These are phyloP conservation scores for Candida tropicalis DNA, from an alignment of 1,139 yeast genomes.

Conservation along the genomic window DNA sequence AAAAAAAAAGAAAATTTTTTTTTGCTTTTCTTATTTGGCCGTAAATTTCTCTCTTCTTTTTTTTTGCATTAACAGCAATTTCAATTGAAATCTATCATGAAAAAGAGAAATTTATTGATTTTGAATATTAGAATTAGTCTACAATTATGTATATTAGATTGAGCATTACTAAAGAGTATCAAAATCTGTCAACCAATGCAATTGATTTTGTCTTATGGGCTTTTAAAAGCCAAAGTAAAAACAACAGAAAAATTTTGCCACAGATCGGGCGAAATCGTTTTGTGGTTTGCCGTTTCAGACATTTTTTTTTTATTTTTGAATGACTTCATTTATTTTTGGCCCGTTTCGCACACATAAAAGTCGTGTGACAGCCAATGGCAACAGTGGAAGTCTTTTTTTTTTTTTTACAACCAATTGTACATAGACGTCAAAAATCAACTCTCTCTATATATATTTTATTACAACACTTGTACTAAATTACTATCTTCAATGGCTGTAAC, in stretches of 20 bases:
- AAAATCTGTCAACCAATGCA: no score
- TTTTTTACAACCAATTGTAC: neutral
- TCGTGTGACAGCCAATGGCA: conserved; percentile 3
- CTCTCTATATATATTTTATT: neutral
- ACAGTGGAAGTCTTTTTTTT: neutral
- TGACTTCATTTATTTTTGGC: neutral
- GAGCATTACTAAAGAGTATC: no score
- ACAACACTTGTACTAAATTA: conserved; percentile 12
- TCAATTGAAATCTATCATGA: no score
- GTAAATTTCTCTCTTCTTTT: neutral
- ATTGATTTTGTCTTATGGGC: no score
- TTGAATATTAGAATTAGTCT: no score
- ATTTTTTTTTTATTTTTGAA: neutral
- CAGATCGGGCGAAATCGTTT: no score
- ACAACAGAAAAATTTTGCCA: no score
- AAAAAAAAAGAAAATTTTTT: neutral
- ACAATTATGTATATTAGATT: no score
- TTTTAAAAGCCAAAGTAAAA: no score
- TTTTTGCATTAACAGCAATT: no score
- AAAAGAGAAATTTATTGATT: no score
- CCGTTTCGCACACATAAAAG: neutral
- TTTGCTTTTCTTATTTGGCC: neutral
- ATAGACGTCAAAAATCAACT: neutral
- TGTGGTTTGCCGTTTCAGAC: no score
- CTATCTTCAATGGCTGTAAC: neutral